phyloP scores from a whole-genome alignment of 2,329 filamentous ascomycete species.

The Hyphodiscus sp. region DNA sequence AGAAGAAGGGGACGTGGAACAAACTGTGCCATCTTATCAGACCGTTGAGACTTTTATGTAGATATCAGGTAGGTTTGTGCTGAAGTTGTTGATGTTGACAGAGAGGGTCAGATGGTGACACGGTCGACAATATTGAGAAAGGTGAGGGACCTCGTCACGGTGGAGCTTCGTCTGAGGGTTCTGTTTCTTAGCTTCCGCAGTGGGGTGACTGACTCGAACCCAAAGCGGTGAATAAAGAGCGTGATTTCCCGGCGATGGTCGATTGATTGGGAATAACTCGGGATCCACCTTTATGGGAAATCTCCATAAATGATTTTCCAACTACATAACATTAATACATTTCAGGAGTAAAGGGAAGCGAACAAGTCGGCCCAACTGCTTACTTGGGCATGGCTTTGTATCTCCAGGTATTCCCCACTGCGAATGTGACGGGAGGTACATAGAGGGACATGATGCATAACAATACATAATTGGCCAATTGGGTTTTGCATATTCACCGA shows the following conservation, averaged over 20 bases:
- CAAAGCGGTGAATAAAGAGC: not conserved
- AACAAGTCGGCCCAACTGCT: no score
- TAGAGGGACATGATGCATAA: not conserved
- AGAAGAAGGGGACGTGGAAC: not conserved
- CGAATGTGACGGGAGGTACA: no score
- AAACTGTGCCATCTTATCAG: not conserved
- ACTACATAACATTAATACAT: no score
- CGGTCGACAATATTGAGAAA: not conserved
- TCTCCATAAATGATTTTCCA: not conserved
- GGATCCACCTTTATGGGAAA: not conserved
- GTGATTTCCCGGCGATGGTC: not conserved
- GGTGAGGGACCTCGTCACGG: not conserved
- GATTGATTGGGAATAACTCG: not conserved
- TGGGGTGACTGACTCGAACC: not conserved
- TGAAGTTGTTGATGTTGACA: not conserved
- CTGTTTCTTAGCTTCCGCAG: not conserved
- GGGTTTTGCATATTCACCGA: not conserved
- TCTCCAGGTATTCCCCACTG: no score
- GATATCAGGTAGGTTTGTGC: not conserved
- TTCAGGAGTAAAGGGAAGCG: no score
- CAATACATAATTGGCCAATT: not conserved
- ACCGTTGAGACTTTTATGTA: not conserved
- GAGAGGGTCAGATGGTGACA: no score
- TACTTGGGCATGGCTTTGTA: no score
- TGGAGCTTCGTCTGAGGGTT: not conserved